phyloP scores from a whole-genome alignment of 768 basidiomycete genomes.

The Lactifluus rugatus region DNA sequence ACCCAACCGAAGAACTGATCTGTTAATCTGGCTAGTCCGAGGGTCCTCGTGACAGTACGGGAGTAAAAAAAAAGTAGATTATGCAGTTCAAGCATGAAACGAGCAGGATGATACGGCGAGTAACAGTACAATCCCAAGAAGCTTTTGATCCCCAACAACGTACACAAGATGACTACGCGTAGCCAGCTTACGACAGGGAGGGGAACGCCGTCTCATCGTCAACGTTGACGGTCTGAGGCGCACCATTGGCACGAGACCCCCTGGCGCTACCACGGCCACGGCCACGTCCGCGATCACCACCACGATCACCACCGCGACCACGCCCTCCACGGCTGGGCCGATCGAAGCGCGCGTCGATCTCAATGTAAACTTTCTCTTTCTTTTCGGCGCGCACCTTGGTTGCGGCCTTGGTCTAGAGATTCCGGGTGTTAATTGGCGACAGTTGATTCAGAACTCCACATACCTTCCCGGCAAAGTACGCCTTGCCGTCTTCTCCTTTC shows the following conservation, averaged over 20 bases:
- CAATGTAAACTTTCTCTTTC: constrained; percentile 85
- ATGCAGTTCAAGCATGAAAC: constrained; percentile 16
- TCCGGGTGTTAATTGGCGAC: background rate
- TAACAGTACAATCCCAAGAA: constrained; percentile 19
- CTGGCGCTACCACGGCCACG: constrained; percentile 35
- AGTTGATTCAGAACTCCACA: background rate
- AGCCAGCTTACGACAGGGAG: constrained; percentile 47
- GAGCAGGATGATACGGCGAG: constrained; percentile 16
- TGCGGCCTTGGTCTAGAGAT: constrained; percentile 46
- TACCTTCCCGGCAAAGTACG: constrained; percentile 90
- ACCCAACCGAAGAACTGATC: background rate
- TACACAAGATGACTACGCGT: constrained; percentile 4
- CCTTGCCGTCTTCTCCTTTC: constrained; percentile 56
- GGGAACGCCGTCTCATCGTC: constrained; percentile 86
- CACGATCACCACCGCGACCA: constrained; percentile 37
- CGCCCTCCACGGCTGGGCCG: constrained; percentile 64
- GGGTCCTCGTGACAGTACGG: background rate
- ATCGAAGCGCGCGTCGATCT: constrained; percentile 85
- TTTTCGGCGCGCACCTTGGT: constrained; percentile 68
- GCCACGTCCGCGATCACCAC: constrained; percentile 32
- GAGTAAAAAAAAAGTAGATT: constrained; percentile 13
- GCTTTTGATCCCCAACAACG: constrained; percentile 14
- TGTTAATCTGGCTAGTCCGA: background rate
- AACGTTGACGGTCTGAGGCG: constrained; percentile 46
- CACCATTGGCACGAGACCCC: constrained; percentile 32